Percentiles rank a stretch among this genome's conserved stretches.
phyloP scores from a whole-genome alignment of 805 yeast genomes.

The Yarrowia keelungensis region DNA sequence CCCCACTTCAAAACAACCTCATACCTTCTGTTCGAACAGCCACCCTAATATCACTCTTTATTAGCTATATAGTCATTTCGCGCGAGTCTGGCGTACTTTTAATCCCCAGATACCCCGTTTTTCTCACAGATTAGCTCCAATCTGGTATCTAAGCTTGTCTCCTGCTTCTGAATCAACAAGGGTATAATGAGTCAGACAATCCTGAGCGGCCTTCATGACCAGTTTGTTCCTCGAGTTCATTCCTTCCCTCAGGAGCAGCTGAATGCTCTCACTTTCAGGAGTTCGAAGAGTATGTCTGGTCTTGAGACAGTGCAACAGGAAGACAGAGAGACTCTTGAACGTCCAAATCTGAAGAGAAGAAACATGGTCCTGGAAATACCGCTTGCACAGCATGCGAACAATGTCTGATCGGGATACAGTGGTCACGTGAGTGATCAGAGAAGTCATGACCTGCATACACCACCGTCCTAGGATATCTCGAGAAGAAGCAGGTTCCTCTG shows the following conservation, averaged over 20 bases:
- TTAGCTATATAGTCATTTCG: not conserved
- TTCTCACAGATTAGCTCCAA: conserved; percentile 3
- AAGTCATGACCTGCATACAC: conserved; percentile 24
- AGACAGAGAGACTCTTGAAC: conserved; percentile 20
- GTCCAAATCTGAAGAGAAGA: conserved; percentile 18
- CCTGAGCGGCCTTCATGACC: conserved; percentile 5
- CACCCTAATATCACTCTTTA: not conserved
- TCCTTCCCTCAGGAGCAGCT: conserved; percentile 10
- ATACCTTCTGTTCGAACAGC: no score
- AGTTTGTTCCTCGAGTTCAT: conserved; percentile 2
- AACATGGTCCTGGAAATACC: conserved; percentile 17
- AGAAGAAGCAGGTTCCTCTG: not conserved
- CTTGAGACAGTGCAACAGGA: conserved; percentile 18
- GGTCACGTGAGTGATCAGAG: conserved; percentile 16
- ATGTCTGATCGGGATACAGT: conserved; percentile 15
- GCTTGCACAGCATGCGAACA: conserved; percentile 3
- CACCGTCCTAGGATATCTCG: conserved; percentile 6
- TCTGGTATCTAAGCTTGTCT: conserved; percentile 12
- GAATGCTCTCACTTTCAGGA: conserved; percentile 17
- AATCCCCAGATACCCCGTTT: not conserved
- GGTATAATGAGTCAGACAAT: conserved; percentile 20
- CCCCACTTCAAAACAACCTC: no score
- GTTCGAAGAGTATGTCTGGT: not conserved
- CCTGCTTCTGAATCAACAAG: conserved; percentile 12
- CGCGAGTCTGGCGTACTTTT: no score